A percentile compares a stretch with the other conserved stretches of the same genome.
Evolutionary conservation across 2,329 filamentous ascomycete genomes (phyloP).

Genomic region (Xylariaceae sp.): DNA sequence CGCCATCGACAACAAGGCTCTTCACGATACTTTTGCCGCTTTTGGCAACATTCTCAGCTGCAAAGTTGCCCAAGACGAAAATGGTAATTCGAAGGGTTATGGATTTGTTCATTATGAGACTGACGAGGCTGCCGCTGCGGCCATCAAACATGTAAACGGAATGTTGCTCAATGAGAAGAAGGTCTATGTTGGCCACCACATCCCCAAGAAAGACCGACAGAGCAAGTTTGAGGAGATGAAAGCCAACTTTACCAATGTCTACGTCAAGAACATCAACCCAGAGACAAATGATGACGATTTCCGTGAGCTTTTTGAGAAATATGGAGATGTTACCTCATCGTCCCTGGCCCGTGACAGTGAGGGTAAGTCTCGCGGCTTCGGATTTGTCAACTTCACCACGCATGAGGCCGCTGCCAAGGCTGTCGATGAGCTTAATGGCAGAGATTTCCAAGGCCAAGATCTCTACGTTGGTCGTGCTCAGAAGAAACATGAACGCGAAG

Average conservation of each 20-base stretch:
- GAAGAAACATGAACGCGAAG: conserved; percentile 99
- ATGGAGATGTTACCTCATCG: conserved; percentile 92
- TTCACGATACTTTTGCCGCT: conserved; percentile 98
- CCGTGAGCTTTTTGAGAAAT: conserved; percentile 89
- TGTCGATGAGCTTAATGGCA: conserved; percentile 90
- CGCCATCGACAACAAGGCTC: conserved; percentile 99
- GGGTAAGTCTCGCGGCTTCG: conserved; percentile 93
- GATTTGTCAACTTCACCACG: conserved; percentile 93
- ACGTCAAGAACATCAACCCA: conserved; percentile 94
- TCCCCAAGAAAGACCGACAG: conserved; percentile 99
- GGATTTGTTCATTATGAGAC: conserved; percentile 99
- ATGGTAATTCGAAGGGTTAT: conserved; percentile 96
- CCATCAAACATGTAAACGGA: conserved; percentile 99
- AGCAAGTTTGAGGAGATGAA: conserved; percentile 99
- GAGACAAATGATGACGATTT: conserved; percentile 94
- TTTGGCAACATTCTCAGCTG: conserved; percentile 99
- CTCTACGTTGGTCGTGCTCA: conserved; percentile 97
- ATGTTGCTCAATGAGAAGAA: conserved; percentile 99
- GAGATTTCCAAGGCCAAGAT: conserved; percentile 91
- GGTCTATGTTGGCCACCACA: conserved; percentile 98
- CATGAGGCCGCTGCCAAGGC: conserved; percentile 86
- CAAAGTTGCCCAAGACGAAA: conserved; percentile 99
- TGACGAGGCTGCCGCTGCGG: conserved; percentile 92
- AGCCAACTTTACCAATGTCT: conserved; percentile 99
- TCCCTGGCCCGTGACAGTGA: conserved; percentile 88